Percentiles rank a stretch among this genome's conserved stretches.
Conservation (phyloP, 768 basidiomycete species). For the Trametes maxima region DNA sequence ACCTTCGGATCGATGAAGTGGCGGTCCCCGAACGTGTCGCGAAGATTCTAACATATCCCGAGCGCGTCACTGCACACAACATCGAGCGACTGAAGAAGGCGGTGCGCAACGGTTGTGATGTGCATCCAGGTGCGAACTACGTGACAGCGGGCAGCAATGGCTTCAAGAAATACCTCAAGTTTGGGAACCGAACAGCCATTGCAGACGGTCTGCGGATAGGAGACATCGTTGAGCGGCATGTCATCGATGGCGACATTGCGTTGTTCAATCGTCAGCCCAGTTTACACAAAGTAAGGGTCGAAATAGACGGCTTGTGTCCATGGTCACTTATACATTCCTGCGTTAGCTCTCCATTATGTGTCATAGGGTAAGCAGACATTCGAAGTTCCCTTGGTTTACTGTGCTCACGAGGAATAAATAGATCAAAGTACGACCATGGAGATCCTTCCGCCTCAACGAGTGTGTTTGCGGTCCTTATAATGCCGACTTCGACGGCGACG, state of each 20-base stretch:
- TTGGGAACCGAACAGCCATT: conserved; percentile 77
- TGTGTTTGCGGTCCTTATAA: conserved; percentile 99
- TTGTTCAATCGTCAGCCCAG: conserved; percentile 99
- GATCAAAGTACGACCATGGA: conserved; percentile 95
- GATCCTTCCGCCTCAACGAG: conserved; percentile 95
- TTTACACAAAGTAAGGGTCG: conserved; percentile 77
- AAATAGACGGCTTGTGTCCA: neutral
- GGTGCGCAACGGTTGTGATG: conserved; percentile 84
- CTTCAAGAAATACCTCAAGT: conserved; percentile 87
- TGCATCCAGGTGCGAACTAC: conserved; percentile 96
- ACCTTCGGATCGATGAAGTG: conserved; percentile 96
- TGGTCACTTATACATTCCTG: conserved; percentile 9
- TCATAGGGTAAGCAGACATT: conserved; percentile 64
- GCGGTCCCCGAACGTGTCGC: conserved; percentile 96
- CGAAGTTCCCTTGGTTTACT: neutral
- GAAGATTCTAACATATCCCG: conserved; percentile 94
- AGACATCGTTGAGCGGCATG: conserved; percentile 92
- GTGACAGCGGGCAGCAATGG: conserved; percentile 77
- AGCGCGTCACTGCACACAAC: conserved; percentile 92
- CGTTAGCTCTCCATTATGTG: conserved; percentile 95
- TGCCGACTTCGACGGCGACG: conserved; percentile 99
- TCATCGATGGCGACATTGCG: conserved; percentile 94
- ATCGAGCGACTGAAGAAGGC: conserved; percentile 74
- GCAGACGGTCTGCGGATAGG: conserved; percentile 85
- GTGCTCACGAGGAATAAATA: conserved; percentile 25